These are phyloP conservation scores for Eutrema japonicum DNA, from an alignment of 345 rosid species.

Conservation along the genomic window DNA sequence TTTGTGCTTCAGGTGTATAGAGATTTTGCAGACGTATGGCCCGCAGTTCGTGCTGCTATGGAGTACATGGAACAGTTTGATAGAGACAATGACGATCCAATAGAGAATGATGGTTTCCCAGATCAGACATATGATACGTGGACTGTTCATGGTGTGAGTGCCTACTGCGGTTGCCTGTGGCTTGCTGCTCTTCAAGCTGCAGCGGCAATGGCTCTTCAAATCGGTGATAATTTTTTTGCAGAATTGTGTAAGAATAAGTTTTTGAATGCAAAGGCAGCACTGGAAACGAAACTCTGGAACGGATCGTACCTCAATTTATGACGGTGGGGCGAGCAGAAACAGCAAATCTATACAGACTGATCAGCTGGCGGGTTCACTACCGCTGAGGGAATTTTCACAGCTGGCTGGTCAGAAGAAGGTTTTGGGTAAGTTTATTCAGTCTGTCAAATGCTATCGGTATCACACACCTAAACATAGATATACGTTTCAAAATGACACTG, in stretches of 20 bases:
- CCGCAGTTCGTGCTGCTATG: constrained; percentile 97
- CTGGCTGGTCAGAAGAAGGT: constrained; percentile 99
- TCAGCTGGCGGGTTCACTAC: constrained; percentile 90
- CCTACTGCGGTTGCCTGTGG: constrained; percentile 98
- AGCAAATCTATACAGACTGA: constrained; percentile 98
- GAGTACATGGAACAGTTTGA: constrained; percentile 99
- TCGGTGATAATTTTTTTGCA: constrained; percentile 90
- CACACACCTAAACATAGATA: background rate
- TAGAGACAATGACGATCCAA: constrained; percentile 81
- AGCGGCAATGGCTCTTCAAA: constrained; percentile 89
- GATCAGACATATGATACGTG: constrained; percentile 97
- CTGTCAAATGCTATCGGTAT: background rate
- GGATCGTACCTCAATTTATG: constrained; percentile 90
- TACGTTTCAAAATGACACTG: background rate
- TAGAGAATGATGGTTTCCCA: constrained; percentile 96
- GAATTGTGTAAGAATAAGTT: constrained; percentile 81
- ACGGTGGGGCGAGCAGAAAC: constrained; percentile 86
- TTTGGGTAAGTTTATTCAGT: constrained; percentile 68
- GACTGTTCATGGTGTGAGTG: constrained; percentile 97
- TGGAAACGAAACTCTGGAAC: constrained; percentile 89
- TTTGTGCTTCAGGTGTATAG: constrained; percentile 97
- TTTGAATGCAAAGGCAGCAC: constrained; percentile 68
- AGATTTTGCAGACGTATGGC: constrained; percentile 99
- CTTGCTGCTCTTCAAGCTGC: constrained; percentile 98
- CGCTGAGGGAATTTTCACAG: constrained; percentile 87